Base-by-base conservation (phyloP, 164 flowering plant genomes). In the Nymphaea colorata region DNA sequence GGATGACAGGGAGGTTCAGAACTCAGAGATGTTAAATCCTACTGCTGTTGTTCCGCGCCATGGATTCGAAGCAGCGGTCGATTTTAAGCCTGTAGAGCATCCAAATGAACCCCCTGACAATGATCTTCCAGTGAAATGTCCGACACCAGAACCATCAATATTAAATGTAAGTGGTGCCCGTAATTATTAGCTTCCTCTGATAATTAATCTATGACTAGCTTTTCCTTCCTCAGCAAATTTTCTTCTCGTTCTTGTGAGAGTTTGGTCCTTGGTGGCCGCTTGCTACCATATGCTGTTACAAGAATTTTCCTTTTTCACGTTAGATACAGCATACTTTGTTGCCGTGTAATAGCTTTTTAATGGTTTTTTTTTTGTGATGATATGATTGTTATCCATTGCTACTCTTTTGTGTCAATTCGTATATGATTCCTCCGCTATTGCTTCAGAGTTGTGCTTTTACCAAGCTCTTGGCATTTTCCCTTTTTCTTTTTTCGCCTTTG, bases 141-240 rank as follows among this genome's bases (percentile, higher is more conserved):
- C 98, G 3, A 69, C 86, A 63, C 97, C 98, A 3, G 98, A 94
- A 71, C 97, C 96, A 63, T 91, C 98, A 25, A 89, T 94, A 75
- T 87, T 94, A 1, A 89, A 94, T 80, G 98, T 94, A 81, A 87
- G 97, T 43, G 6, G 64, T n/a, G 11, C 25, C 11, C 16, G 8
- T 61, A 8, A 14, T 2, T 47, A 7, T 47, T 47, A 47, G 55
- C 55, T 47, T 47, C 12, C 12, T 47, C 55, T 25, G 36, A 25
- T 25, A 25, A 25, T 25, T 25, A 25, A 25, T 25, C 36, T 25
- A 25, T 25, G 36, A 25, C 36, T 25, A 25, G 36, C 36, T 25
- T 25, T 25, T 25, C 36, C 36, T 25, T 25, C 36, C 36, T 25
- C 36, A 25, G 36, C 36, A 25, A 25, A 25, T 25, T 47, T 47